These are phyloP conservation scores for Cantharellus cinnabarinus DNA, from an alignment of 768 basidiomycete species.

Conservation along the genomic window DNA sequence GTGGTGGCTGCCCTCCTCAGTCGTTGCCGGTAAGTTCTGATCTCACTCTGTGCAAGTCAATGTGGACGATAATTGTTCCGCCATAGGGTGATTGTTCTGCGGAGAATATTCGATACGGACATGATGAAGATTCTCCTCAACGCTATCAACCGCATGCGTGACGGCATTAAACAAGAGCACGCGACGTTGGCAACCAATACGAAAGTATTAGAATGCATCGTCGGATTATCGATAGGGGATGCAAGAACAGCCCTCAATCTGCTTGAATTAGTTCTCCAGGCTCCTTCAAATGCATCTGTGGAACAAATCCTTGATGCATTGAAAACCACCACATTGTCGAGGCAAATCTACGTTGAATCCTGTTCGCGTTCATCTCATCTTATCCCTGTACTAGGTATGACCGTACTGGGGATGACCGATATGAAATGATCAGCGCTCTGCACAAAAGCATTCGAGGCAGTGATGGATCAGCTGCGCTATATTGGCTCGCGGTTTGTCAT, in stretches of 20 bases:
- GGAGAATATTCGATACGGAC: conserved; percentile 43
- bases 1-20: conserved; percentile 33
- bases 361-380: neutral
- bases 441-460: conserved; percentile 70
- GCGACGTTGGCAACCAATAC: conserved; percentile 6
- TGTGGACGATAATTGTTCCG: neutral
- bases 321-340: conserved; percentile 38
- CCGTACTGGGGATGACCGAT: conserved; percentile 51
- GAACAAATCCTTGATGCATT: conserved; percentile 33
- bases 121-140: conserved; percentile 36
- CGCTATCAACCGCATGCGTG: conserved; percentile 18
- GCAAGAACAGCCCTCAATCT: conserved; percentile 61
- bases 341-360: conserved; percentile 9
- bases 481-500: conserved; percentile 44
- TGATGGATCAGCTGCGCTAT: conserved; percentile 59
- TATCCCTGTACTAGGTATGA: conserved; percentile 26
- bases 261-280: conserved; percentile 43
- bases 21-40: conserved; percentile 42
- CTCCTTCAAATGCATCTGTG: conserved; percentile 24
- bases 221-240: conserved; percentile 42
- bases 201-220: conserved; percentile 28
- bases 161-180: neutral
- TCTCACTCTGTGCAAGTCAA: conserved; percentile 7
- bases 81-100: conserved; percentile 48
- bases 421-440: conserved; percentile 68